phyloP scores from a whole-genome alignment of 306 rosid species.

The Canavalia gladiata region DNA sequence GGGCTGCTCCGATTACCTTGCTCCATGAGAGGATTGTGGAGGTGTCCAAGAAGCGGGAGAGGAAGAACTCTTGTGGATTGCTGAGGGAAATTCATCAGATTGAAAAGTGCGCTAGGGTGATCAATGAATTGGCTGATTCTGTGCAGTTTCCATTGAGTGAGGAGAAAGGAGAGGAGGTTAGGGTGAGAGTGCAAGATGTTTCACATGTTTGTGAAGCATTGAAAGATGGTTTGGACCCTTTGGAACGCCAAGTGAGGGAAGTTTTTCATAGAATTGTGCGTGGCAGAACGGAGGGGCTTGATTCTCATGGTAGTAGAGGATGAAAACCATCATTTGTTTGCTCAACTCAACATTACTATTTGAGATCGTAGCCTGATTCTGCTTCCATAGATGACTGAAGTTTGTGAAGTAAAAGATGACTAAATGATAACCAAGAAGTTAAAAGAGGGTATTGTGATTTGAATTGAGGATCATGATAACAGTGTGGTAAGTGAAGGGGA shows the following conservation, averaged over 20 bases:
- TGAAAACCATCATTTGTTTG: slow-evolving; percentile 12
- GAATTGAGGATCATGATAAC: slow-evolving; percentile 24
- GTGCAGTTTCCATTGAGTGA: slow-evolving; percentile 76
- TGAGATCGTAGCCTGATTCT: slow-evolving; percentile 35
- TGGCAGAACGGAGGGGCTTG: slow-evolving; percentile 81
- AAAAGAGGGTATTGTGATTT: slow-evolving; percentile 15
- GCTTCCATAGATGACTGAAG: slow-evolving; percentile 31
- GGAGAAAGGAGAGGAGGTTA: slow-evolving; percentile 73
- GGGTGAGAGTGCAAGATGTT: slow-evolving; percentile 74
- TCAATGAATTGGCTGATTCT: slow-evolving; percentile 74
- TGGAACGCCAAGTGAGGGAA: slow-evolving; percentile 87
- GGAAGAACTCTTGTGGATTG: slow-evolving; percentile 77
- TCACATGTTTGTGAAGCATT: slow-evolving; percentile 61
- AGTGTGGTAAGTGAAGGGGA: slow-evolving; percentile 41
- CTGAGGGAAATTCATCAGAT: slow-evolving; percentile 85
- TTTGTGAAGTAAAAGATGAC: slow-evolving; percentile 22
- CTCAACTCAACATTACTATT: slow-evolving; percentile 27
- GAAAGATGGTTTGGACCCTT: slow-evolving; percentile 77
- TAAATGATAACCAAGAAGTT: neutral
- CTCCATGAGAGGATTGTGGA: slow-evolving; percentile 82
- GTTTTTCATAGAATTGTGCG: slow-evolving; percentile 83
- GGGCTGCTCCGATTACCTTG: slow-evolving; percentile 73
- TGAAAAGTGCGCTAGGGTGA: slow-evolving; percentile 74
- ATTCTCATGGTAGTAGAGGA: slow-evolving; percentile 61
- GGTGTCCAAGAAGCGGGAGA: slow-evolving; percentile 81